These are phyloP conservation scores for Penicillium lividum DNA, from an alignment of 495 filamentous ascomycete species.

Conservation along the genomic window DNA sequence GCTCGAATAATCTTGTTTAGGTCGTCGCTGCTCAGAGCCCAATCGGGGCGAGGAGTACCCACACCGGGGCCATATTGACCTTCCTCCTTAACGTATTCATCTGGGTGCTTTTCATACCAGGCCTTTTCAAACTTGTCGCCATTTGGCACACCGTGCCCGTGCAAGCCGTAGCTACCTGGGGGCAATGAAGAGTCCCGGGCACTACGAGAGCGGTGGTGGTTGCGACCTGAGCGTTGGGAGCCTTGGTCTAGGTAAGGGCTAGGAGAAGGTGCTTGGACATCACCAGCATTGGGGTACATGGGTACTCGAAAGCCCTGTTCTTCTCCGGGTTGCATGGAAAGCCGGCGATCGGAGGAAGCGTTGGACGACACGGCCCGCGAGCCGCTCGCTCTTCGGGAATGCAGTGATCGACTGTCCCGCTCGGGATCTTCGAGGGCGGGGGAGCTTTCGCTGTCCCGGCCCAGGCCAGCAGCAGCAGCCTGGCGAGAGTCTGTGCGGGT, in stretches of 20 bases:
- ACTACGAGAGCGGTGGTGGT: conserved; percentile 69
- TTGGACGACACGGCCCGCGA: conserved; percentile 56
- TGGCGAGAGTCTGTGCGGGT: conserved; percentile 86
- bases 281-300: conserved; percentile 91
- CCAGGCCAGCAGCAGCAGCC: conserved; percentile 80
- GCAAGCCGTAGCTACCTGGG: conserved; percentile 81
- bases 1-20: conserved; percentile 86
- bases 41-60: conserved; percentile 70
- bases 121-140: conserved; percentile 78
- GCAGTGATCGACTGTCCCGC: conserved; percentile 50
- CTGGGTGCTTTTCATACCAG: conserved; percentile 89
- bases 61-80: conserved; percentile 65
- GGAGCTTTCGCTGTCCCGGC: conserved; percentile 52
- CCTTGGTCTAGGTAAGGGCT: conserved; percentile 58
- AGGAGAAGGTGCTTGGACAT: conserved; percentile 94
- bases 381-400: conserved; percentile 41
- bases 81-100: conserved; percentile 72
- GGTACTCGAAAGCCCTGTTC: conserved; percentile 92
- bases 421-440: conserved; percentile 61
- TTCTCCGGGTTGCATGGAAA: conserved; percentile 56
- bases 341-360: conserved; percentile 50
- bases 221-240: conserved; percentile 58
- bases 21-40: conserved; percentile 87
- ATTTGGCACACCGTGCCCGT: conserved; percentile 72
- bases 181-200: conserved; percentile 60